phyloP scores from a whole-genome alignment of 257 asterid genomes.

The Solanum paucissectum region DNA sequence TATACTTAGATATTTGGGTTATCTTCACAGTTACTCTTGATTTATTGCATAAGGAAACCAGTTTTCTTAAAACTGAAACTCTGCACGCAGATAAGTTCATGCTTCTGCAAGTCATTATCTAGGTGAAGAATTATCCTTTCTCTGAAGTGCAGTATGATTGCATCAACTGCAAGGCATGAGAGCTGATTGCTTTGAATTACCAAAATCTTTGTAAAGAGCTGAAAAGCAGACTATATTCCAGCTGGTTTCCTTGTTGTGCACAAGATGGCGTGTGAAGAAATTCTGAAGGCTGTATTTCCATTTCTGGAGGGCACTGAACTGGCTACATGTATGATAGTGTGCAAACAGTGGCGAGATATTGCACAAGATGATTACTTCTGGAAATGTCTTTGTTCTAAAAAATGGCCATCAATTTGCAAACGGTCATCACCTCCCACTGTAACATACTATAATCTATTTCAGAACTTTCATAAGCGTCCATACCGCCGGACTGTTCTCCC shows the following conservation, averaged over 20 bases:
- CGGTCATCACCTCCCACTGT: slow-evolving; percentile 48
- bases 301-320: slow-evolving; percentile 75
- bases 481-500: slow-evolving; percentile 45
- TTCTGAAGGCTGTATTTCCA: slow-evolving; percentile 85
- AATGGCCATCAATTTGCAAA: slow-evolving; percentile 92
- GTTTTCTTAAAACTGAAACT: background rate
- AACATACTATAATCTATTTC: slow-evolving; percentile 54
- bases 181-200: background rate
- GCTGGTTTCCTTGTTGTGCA: slow-evolving; percentile 1
- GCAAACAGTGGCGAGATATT: slow-evolving; percentile 68
- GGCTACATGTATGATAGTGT: slow-evolving; percentile 62
- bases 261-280: slow-evolving; percentile 54
- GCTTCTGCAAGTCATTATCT: background rate
- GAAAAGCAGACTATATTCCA: background rate
- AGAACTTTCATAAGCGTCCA: slow-evolving; percentile 51
- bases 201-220: background rate
- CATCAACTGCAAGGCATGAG: background rate
- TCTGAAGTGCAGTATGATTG: background rate
- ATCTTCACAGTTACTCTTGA: background rate
- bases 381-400: slow-evolving; percentile 81
- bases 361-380: slow-evolving; percentile 85
- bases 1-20: background rate
- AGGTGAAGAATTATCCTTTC: background rate
- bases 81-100: background rate
- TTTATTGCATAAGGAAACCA: background rate